These are phyloP conservation scores for Penicillium olsonii DNA, from an alignment of 2,329 filamentous ascomycete genomes.

Conservation along the genomic window DNA sequence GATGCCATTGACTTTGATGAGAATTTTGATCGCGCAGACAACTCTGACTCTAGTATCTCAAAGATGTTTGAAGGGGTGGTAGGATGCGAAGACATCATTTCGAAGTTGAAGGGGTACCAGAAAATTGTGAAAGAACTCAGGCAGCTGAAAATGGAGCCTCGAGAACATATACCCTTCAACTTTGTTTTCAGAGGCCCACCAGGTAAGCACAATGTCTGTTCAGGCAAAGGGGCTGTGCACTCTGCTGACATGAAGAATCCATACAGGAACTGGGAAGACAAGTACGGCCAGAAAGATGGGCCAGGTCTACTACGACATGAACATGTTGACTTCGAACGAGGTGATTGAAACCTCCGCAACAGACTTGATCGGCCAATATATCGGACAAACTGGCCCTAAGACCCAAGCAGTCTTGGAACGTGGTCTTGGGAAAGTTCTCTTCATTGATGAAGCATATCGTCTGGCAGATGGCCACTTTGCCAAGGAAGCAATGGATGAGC, in stretches of 20 bases:
- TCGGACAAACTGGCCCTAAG: conserved; percentile 71
- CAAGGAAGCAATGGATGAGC: conserved; percentile 55
- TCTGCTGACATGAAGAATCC: background rate
- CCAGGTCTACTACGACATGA: conserved; percentile 73
- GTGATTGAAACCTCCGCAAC: conserved; percentile 68
- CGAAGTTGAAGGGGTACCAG: conserved; percentile 58
- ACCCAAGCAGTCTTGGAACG: conserved; percentile 61
- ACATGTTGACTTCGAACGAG: conserved; percentile 61
- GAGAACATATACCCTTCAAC: conserved; percentile 63
- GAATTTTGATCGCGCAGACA: conserved; percentile 57
- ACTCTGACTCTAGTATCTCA: conserved; percentile 48
- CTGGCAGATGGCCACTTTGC: conserved; percentile 61
- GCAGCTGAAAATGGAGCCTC: conserved; percentile 55
- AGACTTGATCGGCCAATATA: conserved; percentile 67
- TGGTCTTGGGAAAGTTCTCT: conserved; percentile 65
- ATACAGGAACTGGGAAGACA: conserved; percentile 68
- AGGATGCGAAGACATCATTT: conserved; percentile 59
- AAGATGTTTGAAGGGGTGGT: conserved; percentile 61
- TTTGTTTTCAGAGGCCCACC: conserved; percentile 69
- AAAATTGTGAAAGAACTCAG: conserved; percentile 55
- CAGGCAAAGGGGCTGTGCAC: background rate
- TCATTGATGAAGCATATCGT: conserved; percentile 73
- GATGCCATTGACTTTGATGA: conserved; percentile 56
- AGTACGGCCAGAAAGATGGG: conserved; percentile 74
- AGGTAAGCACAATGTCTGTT: conserved; percentile 46